Evolutionary conservation across 352 stramenopile species (phyloP), one percentile per base, ranked within the genome.

Genomic region (Blastocystis sp.): DNA sequence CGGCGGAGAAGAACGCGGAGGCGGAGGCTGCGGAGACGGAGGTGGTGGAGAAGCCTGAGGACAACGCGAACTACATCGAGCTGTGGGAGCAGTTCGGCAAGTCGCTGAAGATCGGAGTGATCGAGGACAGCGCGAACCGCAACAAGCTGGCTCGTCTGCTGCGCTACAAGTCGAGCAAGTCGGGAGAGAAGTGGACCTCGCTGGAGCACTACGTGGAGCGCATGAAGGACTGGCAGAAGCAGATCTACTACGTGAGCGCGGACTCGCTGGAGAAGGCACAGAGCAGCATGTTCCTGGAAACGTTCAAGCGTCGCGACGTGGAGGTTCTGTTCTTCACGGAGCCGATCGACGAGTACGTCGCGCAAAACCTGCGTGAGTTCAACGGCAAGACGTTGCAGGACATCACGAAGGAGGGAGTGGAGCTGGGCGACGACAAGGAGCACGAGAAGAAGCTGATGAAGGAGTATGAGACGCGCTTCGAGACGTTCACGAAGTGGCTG

Each of bases 261-360:
- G 93, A 97, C 84, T 93, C 89, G 44, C 90, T 93, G 16, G 94
- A 97, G 48, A 90, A 92, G 1, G 94, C 97, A 65, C 88, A 96
- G 85, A 93, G 96, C 61, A 76, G 97, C 0, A 95, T 94, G 7
- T 99, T 99, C 88, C 89, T 98, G 87, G 94, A 99, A 88, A 95
- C 93, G 88, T 95, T 97, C 88, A 91, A 92, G 49, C 91, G 92
- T 36, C 98, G 98, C 90, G 95, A 95, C 48, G 87, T 98, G 2
- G 96, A 99, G 90, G 96, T 99, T 27, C 88, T 99, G 3, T 98
- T 96, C 88, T 92, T 99, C n/a, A 93, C 95, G 11, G 96, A 99
- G 87, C 91, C 97, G 49, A 91, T 99, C 46, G 97, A 99, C 87
- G 96, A 99, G 89, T 98, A 99, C 91, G 95, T 94, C 72, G 89